Percentiles rank a stretch among this genome's conserved stretches.
Conservation (phyloP, 176 grass and related monocot species). For the Eleusine indica region DNA sequence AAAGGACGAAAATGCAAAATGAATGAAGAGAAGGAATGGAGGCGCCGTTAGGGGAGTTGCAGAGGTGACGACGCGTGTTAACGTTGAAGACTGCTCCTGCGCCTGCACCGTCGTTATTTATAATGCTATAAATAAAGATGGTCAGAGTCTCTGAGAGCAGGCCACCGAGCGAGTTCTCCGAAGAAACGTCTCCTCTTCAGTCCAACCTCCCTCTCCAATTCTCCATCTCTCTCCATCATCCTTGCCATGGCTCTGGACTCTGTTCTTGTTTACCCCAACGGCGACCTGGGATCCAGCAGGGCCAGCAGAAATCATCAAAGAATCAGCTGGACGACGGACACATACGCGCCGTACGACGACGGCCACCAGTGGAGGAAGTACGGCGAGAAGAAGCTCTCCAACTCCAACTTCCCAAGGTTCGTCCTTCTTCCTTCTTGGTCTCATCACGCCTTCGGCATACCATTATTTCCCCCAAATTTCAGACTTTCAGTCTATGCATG, state of each 20-base stretch:
- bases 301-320: slow-evolving; percentile 39
- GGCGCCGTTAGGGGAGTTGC: not conserved
- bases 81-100: slow-evolving; percentile 39
- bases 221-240: slow-evolving; percentile 1
- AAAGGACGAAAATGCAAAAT: too few species aligned
- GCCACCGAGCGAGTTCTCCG: not conserved
- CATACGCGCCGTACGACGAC: slow-evolving; percentile 69
- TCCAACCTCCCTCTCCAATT: not conserved
- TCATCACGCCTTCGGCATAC: not conserved
- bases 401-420: slow-evolving; percentile 64
- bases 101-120: slow-evolving; percentile 35
- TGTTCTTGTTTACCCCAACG: slow-evolving; percentile 21
- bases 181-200: slow-evolving; percentile 18
- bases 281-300: slow-evolving; percentile 36
- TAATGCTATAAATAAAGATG: slow-evolving; percentile 55
- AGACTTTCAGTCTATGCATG: not conserved
- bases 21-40: too few species aligned
- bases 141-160: slow-evolving; percentile 19
- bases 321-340: slow-evolving; percentile 46
- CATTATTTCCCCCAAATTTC: too few species aligned
- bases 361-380: slow-evolving; percentile 96
- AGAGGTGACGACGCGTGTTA: slow-evolving; percentile 39
- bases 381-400: slow-evolving; percentile 82
- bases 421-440: not conserved
- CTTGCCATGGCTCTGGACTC: slow-evolving; percentile 54